These are phyloP conservation scores for Melocanna baccifera DNA, from an alignment of 176 grass and related monocot species.

Conservation along the genomic window DNA sequence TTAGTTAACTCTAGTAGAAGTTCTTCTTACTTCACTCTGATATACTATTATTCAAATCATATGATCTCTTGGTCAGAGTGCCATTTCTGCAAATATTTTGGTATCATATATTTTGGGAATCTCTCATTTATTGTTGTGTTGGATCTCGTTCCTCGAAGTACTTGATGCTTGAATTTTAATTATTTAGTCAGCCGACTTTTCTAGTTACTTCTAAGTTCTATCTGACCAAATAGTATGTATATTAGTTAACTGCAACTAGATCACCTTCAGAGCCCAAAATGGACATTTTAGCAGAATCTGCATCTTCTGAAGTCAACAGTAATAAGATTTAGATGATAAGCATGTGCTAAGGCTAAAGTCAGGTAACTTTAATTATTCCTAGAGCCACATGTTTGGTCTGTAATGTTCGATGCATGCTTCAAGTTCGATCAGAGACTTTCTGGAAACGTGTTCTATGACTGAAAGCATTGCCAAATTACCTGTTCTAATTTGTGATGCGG, in stretches of 20 bases:
- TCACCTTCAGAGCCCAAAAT: slow-evolving; percentile 20
- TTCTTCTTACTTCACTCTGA: background rate
- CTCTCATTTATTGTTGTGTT: background rate
- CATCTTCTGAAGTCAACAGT: slow-evolving; percentile 21
- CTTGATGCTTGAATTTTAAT: background rate
- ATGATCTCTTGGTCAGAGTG: background rate
- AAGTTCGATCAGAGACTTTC: background rate
- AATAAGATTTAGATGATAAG: background rate
- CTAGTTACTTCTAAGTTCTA: background rate
- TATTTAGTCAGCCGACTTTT: background rate
- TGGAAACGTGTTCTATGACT: background rate
- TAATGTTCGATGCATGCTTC: background rate
- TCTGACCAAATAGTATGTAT: slow-evolving; percentile 18
- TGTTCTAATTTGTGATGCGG: background rate
- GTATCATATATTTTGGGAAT: background rate
- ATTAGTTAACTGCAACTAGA: background rate
- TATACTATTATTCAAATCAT: slow-evolving; percentile 4
- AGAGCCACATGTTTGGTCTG: background rate
- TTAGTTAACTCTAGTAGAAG: background rate
- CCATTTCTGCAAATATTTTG: background rate
- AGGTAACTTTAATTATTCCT: slow-evolving; percentile 15
- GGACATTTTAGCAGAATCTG: background rate
- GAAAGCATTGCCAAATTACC: background rate
- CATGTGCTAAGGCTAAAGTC: background rate
- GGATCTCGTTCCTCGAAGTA: background rate